phyloP scores from a whole-genome alignment of 2,329 filamentous ascomycete genomes.

The Cytospora piceae region DNA sequence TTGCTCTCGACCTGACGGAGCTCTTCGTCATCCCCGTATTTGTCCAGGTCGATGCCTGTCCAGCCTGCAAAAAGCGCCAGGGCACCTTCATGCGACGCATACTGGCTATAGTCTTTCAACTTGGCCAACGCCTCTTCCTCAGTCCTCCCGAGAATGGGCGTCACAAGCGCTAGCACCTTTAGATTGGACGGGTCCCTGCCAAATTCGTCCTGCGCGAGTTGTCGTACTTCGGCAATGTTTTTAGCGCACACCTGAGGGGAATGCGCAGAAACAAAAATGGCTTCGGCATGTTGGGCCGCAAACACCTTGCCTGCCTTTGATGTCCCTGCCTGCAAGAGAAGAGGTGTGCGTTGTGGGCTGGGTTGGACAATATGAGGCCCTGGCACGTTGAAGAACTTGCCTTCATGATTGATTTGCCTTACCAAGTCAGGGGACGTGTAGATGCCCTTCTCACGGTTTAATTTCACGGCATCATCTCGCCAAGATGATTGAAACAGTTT shows the following conservation, averaged over 20 bases:
- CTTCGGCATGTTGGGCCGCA: slow-evolving; percentile 69
- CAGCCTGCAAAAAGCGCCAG: slow-evolving; percentile 74
- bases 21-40: slow-evolving; percentile 46
- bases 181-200: slow-evolving; percentile 64
- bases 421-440: slow-evolving; percentile 64
- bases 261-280: slow-evolving; percentile 70
- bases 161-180: slow-evolving; percentile 70
- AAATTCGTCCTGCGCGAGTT: slow-evolving; percentile 53
- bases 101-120: slow-evolving; percentile 61
- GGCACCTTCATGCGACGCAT: slow-evolving; percentile 66
- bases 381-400: slow-evolving; percentile 55
- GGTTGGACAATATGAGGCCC: slow-evolving; percentile 70
- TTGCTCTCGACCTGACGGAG: slow-evolving; percentile 46
- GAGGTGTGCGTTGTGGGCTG: slow-evolving; percentile 68
- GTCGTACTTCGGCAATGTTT: slow-evolving; percentile 65
- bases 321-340: slow-evolving; percentile 72
- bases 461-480: slow-evolving; percentile 59
- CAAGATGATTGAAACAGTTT: slow-evolving; percentile 55
- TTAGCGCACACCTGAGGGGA: slow-evolving; percentile 63
- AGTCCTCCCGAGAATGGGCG: slow-evolving; percentile 66
- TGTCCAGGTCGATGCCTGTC: slow-evolving; percentile 60
- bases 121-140: slow-evolving; percentile 69
- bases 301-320: slow-evolving; percentile 68
- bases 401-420: slow-evolving; percentile 62
- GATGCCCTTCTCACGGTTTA: slow-evolving; percentile 56